Evolutionary conservation across 192 early-diverging fungal species (phyloP).

Genomic region (Backusella circina): DNA sequence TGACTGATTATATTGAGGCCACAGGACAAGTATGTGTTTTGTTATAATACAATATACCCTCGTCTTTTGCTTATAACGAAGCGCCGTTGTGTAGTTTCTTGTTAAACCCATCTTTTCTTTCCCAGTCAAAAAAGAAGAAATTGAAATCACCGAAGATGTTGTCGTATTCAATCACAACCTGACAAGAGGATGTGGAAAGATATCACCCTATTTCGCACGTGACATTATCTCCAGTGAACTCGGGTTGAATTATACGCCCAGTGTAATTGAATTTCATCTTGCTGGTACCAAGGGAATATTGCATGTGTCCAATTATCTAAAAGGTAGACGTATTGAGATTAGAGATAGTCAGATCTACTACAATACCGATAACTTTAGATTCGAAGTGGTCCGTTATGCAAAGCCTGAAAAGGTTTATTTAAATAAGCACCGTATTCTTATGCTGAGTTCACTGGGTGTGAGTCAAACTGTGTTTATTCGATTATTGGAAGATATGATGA

Average conservation of each 20-base stretch:
- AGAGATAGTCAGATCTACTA: constrained; percentile 52
- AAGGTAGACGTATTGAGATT: constrained; percentile 36
- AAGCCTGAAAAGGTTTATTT: constrained; percentile 42
- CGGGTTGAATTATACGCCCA: constrained; percentile 36
- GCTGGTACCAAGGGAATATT: constrained; percentile 60
- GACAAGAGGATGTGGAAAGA: constrained; percentile 66
- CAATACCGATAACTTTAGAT: constrained; percentile 30
- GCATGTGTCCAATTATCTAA: constrained; percentile 31
- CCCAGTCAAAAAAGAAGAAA: constrained; percentile 32
- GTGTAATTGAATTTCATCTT: constrained; percentile 67
- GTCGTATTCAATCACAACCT: constrained; percentile 48
- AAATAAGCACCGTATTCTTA: constrained; percentile 54
- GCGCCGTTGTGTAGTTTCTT: constrained; percentile 36
- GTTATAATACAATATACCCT: background rate
- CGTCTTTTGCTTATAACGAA: background rate
- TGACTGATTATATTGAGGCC: constrained; percentile 57
- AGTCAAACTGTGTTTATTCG: constrained; percentile 45
- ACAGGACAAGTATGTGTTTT: constrained; percentile 46
- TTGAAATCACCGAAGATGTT: constrained; percentile 50
- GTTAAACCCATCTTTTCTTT: constrained; percentile 49
- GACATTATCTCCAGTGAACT: constrained; percentile 27
- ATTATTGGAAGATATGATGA: constrained; percentile 37
- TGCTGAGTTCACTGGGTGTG: constrained; percentile 50
- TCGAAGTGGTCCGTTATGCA: constrained; percentile 53
- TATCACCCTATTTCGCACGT: constrained; percentile 43